Percentiles rank a stretch among this genome's conserved stretches.
Evolutionary conservation across 2,329 filamentous ascomycete genomes (phyloP).

Genomic region (Graphilbum ipis-grandicollis): DNA sequence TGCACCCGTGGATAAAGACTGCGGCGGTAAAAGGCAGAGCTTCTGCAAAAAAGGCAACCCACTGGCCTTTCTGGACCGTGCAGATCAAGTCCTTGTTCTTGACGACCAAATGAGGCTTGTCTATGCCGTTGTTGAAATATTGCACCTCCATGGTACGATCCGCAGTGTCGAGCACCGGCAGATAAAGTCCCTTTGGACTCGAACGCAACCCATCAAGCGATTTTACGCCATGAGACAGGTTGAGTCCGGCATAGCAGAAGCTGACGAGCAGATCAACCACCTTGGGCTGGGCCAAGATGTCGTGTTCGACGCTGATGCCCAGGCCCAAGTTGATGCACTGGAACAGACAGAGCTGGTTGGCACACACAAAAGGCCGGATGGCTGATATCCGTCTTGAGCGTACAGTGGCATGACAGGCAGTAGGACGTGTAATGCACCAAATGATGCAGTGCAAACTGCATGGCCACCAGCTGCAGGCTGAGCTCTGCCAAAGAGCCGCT

Average conservation of each 20-base stretch:
- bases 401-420: conserved; percentile 69
- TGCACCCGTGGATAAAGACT: too few species aligned
- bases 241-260: conserved; percentile 50
- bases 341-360: conserved; percentile 57
- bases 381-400: conserved; percentile 47
- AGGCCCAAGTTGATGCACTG: conserved; percentile 81
- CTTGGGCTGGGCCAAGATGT: conserved; percentile 60
- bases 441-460: conserved; percentile 63
- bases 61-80: conserved; percentile 1
- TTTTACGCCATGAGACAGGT: background rate
- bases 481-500: conserved; percentile 6
- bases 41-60: conserved; percentile 4
- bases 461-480: conserved; percentile 39
- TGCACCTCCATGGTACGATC: background rate
- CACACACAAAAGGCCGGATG: conserved; percentile 67
- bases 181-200: background rate
- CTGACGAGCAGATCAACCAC: conserved; percentile 74
- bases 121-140: background rate
- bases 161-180: background rate
- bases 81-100: background rate
- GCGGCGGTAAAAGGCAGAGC: too few species aligned
- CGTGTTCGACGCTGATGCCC: conserved; percentile 70
- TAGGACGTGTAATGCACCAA: conserved; percentile 71
- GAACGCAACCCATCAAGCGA: background rate
- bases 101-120: background rate